Base-by-base conservation (phyloP, 1,284 basidiomycete species). In the Ganoderma resinaceum region DNA sequence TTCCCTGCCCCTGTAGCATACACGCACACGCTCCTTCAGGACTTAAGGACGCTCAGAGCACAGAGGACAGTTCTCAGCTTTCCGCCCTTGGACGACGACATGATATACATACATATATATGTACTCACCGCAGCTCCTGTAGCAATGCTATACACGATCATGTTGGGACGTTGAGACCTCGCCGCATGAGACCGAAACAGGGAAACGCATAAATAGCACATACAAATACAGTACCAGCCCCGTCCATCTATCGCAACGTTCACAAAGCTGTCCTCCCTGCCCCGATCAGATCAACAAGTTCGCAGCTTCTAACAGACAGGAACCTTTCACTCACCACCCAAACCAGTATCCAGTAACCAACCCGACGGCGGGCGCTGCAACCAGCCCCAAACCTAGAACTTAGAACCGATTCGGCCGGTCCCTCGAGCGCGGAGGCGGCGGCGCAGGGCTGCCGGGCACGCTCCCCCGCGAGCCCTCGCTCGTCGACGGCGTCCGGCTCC, bases 371-470 rank as follows among this genome's bases (percentile, higher is more conserved):
- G n/a, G n/a, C n/a, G 14, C 26, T 4, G 26, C 26, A 29, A 3
- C 35, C 55, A 79, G 77, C 78, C 79, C 79, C 26, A 59, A 43
- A 12, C 78, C 61, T 81, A 78, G 18, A 43, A 23, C 8, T 8
- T 23, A 46, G 43, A 46, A 23, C 59, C 80, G 62, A 63, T 70
- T 72, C 26, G 79, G 78, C 20, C 91, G 81, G 76, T 91, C 89
- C 46, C 82, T 82, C 65, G 91, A 91, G 61, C 91, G 86, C 2
- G 91, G 89, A 5, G 87, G 89, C 6, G 86, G 85, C 33, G 80
- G 79, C 18, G 82, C 83, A 12, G 82, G 82, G 65, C 77, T 80
- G 26, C 68, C 70, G 7, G 79, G 72, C n/a, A 78, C 74, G 1
- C 77, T 71, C 20, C 85, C 77, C 62, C 79, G 77, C 0, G 81